These are phyloP conservation scores for Darksidea phi DNA, from an alignment of 495 filamentous ascomycete species.

Conservation along the genomic window DNA sequence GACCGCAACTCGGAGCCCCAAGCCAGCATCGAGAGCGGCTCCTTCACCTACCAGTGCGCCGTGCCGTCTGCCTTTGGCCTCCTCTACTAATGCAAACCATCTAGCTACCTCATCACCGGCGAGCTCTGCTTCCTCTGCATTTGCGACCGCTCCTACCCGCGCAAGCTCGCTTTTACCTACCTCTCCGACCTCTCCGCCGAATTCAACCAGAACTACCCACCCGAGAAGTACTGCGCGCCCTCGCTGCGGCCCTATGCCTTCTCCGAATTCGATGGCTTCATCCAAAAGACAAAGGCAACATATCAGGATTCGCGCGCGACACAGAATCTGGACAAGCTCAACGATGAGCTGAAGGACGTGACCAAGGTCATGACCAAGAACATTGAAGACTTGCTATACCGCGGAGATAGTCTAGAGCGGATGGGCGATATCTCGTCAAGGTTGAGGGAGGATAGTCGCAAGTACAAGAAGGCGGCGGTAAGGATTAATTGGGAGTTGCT, in stretches of 20 bases:
- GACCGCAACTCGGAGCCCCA: conserved; percentile 85
- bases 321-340: conserved; percentile 81
- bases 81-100: conserved; percentile 1
- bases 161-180: conserved; percentile 98
- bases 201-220: conserved; percentile 82
- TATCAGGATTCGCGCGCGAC: conserved; percentile 92
- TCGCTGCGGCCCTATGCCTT: conserved; percentile 88
- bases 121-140: conserved; percentile 89
- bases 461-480: conserved; percentile 88
- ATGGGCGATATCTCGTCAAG: conserved; percentile 93
- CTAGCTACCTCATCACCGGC: conserved; percentile 79
- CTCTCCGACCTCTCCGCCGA: conserved; percentile 84
- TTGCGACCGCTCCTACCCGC: conserved; percentile 88
- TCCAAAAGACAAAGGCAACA: conserved; percentile 84
- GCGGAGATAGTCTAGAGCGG: conserved; percentile 90
- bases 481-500: conserved; percentile 98
- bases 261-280: conserved; percentile 97
- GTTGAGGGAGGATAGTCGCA: conserved; percentile 86
- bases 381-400: conserved; percentile 95
- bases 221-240: conserved; percentile 68
- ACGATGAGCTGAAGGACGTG: conserved; percentile 94
- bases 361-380: conserved; percentile 99
- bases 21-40: conserved; percentile 84
- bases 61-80: neutral
- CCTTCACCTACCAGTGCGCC: conserved; percentile 82